phyloP scores from a whole-genome alignment of 2,329 filamentous ascomycete genomes.

The Elsinoe fawcettii region DNA sequence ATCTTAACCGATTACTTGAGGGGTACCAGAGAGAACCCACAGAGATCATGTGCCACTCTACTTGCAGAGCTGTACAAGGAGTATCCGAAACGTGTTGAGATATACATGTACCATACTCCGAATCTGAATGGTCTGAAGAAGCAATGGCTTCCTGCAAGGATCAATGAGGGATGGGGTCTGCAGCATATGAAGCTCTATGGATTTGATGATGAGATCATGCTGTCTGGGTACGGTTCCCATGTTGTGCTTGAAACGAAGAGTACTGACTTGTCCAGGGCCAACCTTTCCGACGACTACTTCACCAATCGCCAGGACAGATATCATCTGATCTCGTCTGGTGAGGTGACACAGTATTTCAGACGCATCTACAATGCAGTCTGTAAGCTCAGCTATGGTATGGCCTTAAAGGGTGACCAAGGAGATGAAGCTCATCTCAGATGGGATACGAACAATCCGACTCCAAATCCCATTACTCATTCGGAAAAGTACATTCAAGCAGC shows the following conservation, averaged over 20 bases:
- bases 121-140: conserved; percentile 86
- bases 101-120: conserved; percentile 96
- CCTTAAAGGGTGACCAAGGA: conserved; percentile 46
- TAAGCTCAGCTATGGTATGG: conserved; percentile 71
- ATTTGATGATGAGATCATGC: conserved; percentile 87
- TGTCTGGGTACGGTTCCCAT: conserved; percentile 73
- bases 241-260: no score
- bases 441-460: conserved; percentile 66
- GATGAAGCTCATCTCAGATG: conserved; percentile 47
- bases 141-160: conserved; percentile 71
- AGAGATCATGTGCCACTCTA: conserved; percentile 79
- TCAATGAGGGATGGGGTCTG: conserved; percentile 96
- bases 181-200: conserved; percentile 99
- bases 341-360: conserved; percentile 75
- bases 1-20: conserved; percentile 87
- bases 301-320: conserved; percentile 93
- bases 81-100: conserved; percentile 75
- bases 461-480: conserved; percentile 65
- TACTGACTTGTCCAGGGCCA: no score
- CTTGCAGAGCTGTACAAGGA: conserved; percentile 75
- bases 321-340: conserved; percentile 74
- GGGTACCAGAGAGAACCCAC: conserved; percentile 81
- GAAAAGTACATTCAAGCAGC: conserved; percentile 62
- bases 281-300: conserved; percentile 89
- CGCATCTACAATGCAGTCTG: conserved; percentile 69